Evolutionary conservation across 176 grass and related monocot genomes (phyloP), one percentile per base, ranked within the genome.

Genomic region (Cenchrus fungigraminus): DNA sequence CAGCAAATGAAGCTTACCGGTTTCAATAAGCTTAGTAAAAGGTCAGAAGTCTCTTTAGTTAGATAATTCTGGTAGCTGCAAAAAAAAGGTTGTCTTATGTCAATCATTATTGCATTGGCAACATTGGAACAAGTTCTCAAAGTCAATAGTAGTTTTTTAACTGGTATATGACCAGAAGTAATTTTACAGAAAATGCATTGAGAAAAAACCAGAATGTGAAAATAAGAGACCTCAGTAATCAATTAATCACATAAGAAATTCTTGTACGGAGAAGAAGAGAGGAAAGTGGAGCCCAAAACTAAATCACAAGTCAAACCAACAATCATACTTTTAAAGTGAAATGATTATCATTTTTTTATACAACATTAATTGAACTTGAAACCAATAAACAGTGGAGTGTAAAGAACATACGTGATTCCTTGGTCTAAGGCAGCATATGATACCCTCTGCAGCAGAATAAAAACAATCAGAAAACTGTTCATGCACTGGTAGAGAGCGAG

Each of bases 21-120:
- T 71, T 91, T 92, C 65, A 94, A 90, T 58, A 87, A 84, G 54
- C 46, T 86, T 87, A 98, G 74, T 84, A 98, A 90, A 90, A 86
- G 91, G 75, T 93, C 87, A 65, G 96, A 95, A 55, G 93, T 92
- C 79, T 98, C 88, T 83, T 94, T 95, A 66, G 83, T 94, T 49
- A 98, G 86, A 88, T 96, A 98, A 75, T 98, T 98, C 74, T 95
- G 97, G 82, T 98, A 98, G 54, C 94, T 97, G 83, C 78, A 86
- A 86, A 51, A 86, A 43, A 34, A 82, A 15, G 65, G 34, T 71
- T 56, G 4, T 60, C 50, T 79, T 28, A 68, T 40, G 59, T 88
- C 65, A 85, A 85, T 64, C 11, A 3, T 22, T 73, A 51, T 85
- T 51, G 7, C 25, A 58, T 52, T 58, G 37, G 47, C 75, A 71